Evolutionary conservation across 805 yeast genomes (phyloP), one percentile per base, ranked within the genome.

Genomic region (Danielia oregonensis): DNA sequence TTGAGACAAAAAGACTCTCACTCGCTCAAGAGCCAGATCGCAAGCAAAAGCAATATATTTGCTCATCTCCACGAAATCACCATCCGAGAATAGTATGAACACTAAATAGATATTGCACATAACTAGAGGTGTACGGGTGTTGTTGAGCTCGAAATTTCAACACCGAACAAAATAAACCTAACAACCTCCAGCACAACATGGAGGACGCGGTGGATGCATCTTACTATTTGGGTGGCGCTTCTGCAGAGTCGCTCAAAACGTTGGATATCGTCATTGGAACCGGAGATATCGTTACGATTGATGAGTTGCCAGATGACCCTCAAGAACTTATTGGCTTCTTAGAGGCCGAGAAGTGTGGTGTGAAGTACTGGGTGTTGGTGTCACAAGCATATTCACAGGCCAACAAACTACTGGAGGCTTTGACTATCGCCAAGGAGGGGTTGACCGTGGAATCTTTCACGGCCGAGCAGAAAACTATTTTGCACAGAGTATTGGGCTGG

Each of bases 251-350:
- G 12, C 35, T 51, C 26, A 54, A 48, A 18, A 59, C 50, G 25
- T 50, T 78, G 46, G 84, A 79, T 57, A 82, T 91, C 51, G 96
- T 95, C 27, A 65, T 87, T 36, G 52, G 81, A 38, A 85, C 82
- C 49, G 71, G 72, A 3, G 95, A 88, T 61, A 84, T 86, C 42
- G 96, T 91, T 43, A 82, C 86, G 33, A 76, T 93, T 47, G 78
- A 79, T 23, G 97, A 91, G 52, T 68, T 88, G 37, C 95, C 96
- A 4, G 95, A 86, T 15, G 96, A 91, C 56, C 86, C 96, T 4
- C 72, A 78, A 29, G 97, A 93, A 52, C 70, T 93, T 43, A 78
- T 84, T 44, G 74, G 77, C 17, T 73, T 91, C 42, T 66, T 93
- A 43, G 82, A 84, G 42, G 86, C 84, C 45, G 97, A 93, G 62